A percentile compares a stretch with the other conserved stretches of the same genome.
phyloP scores from a whole-genome alignment of 305 asterid genomes.

The Fraxinus dipetala region DNA sequence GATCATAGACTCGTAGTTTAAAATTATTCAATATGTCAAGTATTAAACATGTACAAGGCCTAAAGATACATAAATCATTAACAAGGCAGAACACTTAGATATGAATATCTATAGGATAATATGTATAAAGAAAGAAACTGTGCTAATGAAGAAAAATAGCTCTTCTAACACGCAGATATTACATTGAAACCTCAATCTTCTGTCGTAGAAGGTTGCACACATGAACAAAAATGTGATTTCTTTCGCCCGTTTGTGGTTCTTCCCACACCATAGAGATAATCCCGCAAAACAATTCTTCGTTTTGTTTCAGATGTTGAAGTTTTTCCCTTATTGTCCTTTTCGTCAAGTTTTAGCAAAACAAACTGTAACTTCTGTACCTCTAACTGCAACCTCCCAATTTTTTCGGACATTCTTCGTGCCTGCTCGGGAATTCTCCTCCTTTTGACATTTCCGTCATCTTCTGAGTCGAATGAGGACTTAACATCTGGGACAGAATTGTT shows the following conservation, averaged over 20 bases:
- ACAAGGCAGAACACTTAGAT: slow-evolving; percentile 6
- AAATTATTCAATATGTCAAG: neutral
- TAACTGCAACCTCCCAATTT: slow-evolving; percentile 81
- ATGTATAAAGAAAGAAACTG: neutral
- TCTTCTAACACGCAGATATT: neutral
- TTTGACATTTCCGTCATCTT: slow-evolving; percentile 52
- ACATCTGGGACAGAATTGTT: slow-evolving; percentile 40
- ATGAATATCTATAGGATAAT: slow-evolving; percentile 11
- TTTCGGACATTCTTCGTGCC: slow-evolving; percentile 75
- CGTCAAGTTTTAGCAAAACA: slow-evolving; percentile 64
- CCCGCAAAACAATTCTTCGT: slow-evolving; percentile 59
- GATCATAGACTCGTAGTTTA: neutral
- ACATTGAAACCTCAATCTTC: slow-evolving; percentile 46
- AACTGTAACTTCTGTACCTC: slow-evolving; percentile 89
- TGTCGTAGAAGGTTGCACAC: slow-evolving; percentile 65
- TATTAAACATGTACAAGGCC: slow-evolving; percentile 26
- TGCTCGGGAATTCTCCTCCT: slow-evolving; percentile 67
- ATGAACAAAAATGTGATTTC: slow-evolving; percentile 58
- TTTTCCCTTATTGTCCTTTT: slow-evolving; percentile 38
- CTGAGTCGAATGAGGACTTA: slow-evolving; percentile 63
- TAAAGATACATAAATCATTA: slow-evolving; percentile 1
- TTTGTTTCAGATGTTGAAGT: slow-evolving; percentile 35
- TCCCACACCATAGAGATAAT: slow-evolving; percentile 65
- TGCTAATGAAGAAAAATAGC: neutral
- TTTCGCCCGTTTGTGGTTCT: slow-evolving; percentile 48